These are phyloP conservation scores for Aureobasidium sp. DNA, from an alignment of 2,329 filamentous ascomycete species.

Conservation along the genomic window DNA sequence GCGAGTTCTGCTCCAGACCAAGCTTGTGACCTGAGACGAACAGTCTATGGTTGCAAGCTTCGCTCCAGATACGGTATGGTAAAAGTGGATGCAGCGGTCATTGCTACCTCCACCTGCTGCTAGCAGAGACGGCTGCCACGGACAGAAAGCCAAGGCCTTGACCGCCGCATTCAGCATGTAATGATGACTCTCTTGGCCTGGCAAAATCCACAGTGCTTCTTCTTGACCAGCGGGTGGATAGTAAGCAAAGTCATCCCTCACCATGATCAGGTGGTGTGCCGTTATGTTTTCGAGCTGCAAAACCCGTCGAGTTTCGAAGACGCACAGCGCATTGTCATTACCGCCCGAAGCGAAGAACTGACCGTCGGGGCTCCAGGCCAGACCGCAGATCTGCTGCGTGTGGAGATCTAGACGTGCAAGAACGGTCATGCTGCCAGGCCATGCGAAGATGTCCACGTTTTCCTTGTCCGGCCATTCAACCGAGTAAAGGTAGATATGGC, in stretches of 20 bases:
- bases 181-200: constrained; percentile 52
- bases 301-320: constrained; percentile 64
- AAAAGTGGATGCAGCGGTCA: constrained; percentile 94
- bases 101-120: constrained; percentile 91
- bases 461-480: constrained; percentile 66
- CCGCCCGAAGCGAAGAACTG: constrained; percentile 75
- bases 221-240: constrained; percentile 20
- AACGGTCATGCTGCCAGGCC: constrained; percentile 70
- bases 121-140: constrained; percentile 79
- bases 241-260: constrained; percentile 16
- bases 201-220: constrained; percentile 23
- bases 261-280: constrained; percentile 15
- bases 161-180: constrained; percentile 81
- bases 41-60: constrained; percentile 86
- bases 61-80: constrained; percentile 74
- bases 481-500: constrained; percentile 78
- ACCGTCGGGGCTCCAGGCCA: constrained; percentile 78
- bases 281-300: constrained; percentile 24
- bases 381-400: constrained; percentile 81
- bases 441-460: constrained; percentile 59
- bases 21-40: constrained; percentile 82
- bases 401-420: constrained; percentile 71
- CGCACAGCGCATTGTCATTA: constrained; percentile 82
- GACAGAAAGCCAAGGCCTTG: constrained; percentile 94
- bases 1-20: constrained; percentile 80